Conservation (phyloP, 208 protist genomes). For the Leishmania amazonensis region DNA sequence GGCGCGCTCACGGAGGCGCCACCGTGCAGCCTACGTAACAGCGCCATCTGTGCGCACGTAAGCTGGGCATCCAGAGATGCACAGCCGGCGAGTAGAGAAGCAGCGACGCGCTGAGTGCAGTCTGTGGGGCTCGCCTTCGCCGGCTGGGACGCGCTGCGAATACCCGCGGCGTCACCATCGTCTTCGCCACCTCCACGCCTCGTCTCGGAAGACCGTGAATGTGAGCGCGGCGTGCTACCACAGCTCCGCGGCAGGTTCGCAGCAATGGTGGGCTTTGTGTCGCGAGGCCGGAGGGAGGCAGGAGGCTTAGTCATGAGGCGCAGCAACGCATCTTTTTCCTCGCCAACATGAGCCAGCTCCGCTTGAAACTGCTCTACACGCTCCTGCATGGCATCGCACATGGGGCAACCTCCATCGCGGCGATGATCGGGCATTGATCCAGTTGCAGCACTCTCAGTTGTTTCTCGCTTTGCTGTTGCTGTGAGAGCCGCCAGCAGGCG, state of each 20-base stretch:
- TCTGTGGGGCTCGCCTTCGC: background rate
- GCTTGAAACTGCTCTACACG: constrained; percentile 28
- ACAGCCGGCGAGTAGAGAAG: constrained; percentile 54
- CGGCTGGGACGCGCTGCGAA: background rate
- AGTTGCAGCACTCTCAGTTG: background rate
- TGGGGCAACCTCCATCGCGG: constrained; percentile 3
- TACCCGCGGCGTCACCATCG: background rate
- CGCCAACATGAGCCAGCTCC: constrained; percentile 33
- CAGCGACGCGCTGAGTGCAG: constrained; percentile 18
- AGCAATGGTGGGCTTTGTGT: background rate
- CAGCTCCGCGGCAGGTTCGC: background rate
- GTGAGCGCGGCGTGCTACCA: background rate
- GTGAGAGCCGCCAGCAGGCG: constrained; percentile 22
- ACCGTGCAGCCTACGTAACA: constrained; percentile 7
- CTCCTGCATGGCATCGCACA: constrained; percentile 22
- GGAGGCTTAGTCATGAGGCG: constrained; percentile 1
- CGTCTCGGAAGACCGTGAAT: background rate
- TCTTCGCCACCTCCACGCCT: background rate
- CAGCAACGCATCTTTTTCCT: constrained; percentile 44
- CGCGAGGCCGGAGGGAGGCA: background rate
- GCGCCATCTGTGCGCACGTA: constrained; percentile 16
- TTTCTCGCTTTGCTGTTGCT: background rate
- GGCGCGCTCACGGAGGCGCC: background rate
- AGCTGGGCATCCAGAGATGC: constrained; percentile 52
- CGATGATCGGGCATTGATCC: background rate